Base-by-base conservation (phyloP, 2,329 filamentous ascomycete genomes). In the Didymella arachidicola region DNA sequence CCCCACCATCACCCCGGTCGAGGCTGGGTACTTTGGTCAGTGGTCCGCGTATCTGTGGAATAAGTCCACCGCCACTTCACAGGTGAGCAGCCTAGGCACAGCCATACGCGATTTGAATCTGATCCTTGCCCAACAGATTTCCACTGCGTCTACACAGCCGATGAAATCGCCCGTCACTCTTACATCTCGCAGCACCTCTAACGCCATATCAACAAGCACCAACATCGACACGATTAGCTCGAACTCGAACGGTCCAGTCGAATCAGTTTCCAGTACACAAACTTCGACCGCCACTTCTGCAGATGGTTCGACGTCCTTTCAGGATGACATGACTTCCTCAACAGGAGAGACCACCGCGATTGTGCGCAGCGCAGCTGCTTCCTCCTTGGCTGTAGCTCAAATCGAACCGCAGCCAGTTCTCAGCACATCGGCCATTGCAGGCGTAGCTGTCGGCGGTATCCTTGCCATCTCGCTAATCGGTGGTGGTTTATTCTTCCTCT, bases 391-490 rank as follows among this genome's bases (percentile, higher is more conserved):
- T 14, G 7, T 34, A 14, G 25, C 7, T 27, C 16, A 29, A 48
- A 16, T 14, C 2, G 3, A 29, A 1, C 18, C 44, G 5, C 8
- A 43, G 29, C 22, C 43, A 19, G 36, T 5, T 11, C 22, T 63
- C 10, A 53, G 57, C 12, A 59, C 60, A 3, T 42, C 63, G 8
- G 58, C 60, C 2, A 67, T 71, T 4, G 61, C 61, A 3, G 70
- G 65, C 1, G 59, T 59, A 56, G 63, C 64, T 26, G 57, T 64
- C 2, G 68, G 64, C 42, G 54, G 66, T 39, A 49, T 56, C 4
- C 43, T 45, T 0, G 43, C 64, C 10, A 36, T 67, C 2, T 43
- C 60, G 11, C 38, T 66, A 16, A 32, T 61, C 14, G 30, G 63
- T 25, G 52, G 62, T 30, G 54, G 36, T 12, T 36, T 45, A 1